Base-by-base conservation (phyloP, 371 early-diverging fungal genomes). In the Mortierella sp. region DNA sequence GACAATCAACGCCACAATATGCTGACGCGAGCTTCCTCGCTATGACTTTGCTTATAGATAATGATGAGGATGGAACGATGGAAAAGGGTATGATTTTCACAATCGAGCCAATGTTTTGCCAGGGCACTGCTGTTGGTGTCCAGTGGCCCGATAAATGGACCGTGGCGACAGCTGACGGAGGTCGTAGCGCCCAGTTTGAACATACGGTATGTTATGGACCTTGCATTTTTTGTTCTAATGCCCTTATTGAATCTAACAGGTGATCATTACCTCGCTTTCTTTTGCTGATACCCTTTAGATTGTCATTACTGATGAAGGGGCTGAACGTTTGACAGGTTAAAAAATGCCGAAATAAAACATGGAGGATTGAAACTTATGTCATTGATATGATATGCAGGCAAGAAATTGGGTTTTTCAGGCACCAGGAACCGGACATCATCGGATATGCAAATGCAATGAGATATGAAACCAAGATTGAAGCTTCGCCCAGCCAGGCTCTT, bases 141-240 rank as follows among this genome's bases (percentile, higher is more conserved):
- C 91, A 91, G 84, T 97, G 96, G 96, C 97, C 96, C 7, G 98
- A 98, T 82, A 90, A 92, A 75, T 98, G 98, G 98, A 98, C 98
- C 0, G 94, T 94, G 21, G 89, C 92, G 1, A 96, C 97, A 0
- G 82, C 86, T 3, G 97, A 97, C 82, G 97, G 97, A 26, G 96
- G 96, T 19, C 90, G 97, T 76, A 95, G 97, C 76, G 96, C 97
- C 1, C 98, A 98, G 89, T 98, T 96, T 88, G 98, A 97, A 84
- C 96, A 97, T 80, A 93, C 93, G 73, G 93, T 92, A 88, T 87
- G 89, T 52, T 31, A 6, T 19, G 31, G 16, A 38, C 42, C 42
- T 28, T 19, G 4, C 34, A 31, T 16, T 16, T 34, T 63, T 34
- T 31, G 16, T 31, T 45, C 28, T 31, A 19, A 82, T 80, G 88